Percentiles rank a stretch among this genome's conserved stretches.
phyloP scores from a whole-genome alignment of 2,329 filamentous ascomycete species.

The Botryotinia calthae region DNA sequence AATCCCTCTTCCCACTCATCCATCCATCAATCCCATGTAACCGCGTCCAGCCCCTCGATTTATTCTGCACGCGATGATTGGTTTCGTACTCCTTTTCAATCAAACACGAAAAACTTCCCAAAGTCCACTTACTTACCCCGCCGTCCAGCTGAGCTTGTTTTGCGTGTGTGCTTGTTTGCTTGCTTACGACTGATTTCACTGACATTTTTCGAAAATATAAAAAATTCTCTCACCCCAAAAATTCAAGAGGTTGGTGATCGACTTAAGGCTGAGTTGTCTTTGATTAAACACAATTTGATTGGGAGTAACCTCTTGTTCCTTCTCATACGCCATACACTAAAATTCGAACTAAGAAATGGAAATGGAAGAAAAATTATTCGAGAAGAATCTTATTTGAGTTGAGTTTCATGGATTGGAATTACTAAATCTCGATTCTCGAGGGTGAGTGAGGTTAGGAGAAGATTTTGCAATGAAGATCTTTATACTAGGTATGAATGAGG shows the following conservation, averaged over 20 bases:
- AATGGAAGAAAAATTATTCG: neutral
- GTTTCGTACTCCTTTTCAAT: neutral
- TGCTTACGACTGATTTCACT: neutral
- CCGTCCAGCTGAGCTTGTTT: neutral
- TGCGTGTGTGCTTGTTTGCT: neutral
- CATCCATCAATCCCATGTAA: constrained; percentile 2
- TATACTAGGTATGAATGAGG: neutral
- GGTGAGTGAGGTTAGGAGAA: neutral
- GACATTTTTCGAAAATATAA: neutral
- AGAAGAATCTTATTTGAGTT: neutral
- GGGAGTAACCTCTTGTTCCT: neutral
- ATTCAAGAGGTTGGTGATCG: constrained; percentile 2
- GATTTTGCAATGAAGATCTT: neutral
- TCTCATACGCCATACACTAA: constrained; percentile 5
- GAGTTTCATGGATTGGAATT: too few species aligned
- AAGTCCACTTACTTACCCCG: constrained; percentile 2
- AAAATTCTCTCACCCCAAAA: neutral
- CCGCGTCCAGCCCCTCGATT: constrained; percentile 19
- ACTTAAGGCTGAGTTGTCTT: constrained; percentile 9
- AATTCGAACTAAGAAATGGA: neutral
- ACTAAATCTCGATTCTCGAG: too few species aligned
- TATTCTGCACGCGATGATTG: constrained; percentile 33
- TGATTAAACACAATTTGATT: neutral
- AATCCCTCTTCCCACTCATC: neutral
- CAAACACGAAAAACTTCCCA: constrained; percentile 1